Conservation (phyloP, 495 filamentous ascomycete species). For the Viridothelium virens region DNA sequence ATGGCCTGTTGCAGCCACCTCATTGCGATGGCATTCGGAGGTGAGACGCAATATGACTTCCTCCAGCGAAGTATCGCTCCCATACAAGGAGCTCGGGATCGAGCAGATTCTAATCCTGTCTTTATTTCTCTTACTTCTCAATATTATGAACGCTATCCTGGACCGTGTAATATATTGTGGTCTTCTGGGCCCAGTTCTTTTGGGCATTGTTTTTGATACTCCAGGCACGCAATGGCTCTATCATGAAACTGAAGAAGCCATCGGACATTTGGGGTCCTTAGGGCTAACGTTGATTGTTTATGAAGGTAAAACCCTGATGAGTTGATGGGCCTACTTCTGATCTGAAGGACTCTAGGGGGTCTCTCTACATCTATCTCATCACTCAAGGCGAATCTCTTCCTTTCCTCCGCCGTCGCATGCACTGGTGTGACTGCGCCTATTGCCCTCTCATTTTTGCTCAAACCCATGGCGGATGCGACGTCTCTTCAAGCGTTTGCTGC, state of each 20-base stretch:
- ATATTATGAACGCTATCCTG: conserved; percentile 49
- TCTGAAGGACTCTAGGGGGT: conserved; percentile 42
- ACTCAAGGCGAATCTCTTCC: conserved; percentile 50
- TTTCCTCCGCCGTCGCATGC: conserved; percentile 53
- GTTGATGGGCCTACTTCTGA: not conserved
- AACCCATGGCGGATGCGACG: conserved; percentile 36
- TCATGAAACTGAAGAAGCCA: conserved; percentile 42
- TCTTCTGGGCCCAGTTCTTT: conserved; percentile 63
- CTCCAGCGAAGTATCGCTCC: not conserved
- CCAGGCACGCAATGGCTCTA: conserved; percentile 51
- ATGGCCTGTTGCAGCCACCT: not conserved
- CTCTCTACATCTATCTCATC: conserved; percentile 55
- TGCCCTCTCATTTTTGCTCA: conserved; percentile 57
- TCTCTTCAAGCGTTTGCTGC: conserved; percentile 62
- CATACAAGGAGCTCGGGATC: conserved; percentile 56
- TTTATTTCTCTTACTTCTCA: conserved; percentile 60
- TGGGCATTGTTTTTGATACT: conserved; percentile 63
- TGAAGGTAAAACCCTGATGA: conserved; percentile 37
- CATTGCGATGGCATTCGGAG: not conserved
- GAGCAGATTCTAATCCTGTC: conserved; percentile 51
- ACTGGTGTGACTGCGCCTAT: conserved; percentile 61
- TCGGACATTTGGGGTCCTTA: conserved; percentile 67
- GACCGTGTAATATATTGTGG: conserved; percentile 62
- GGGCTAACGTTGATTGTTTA: conserved; percentile 69
- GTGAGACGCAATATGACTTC: conserved; percentile 4